These are phyloP conservation scores for Isabelozyma rhagii DNA, from an alignment of 805 yeast genomes.

Conservation along the genomic window DNA sequence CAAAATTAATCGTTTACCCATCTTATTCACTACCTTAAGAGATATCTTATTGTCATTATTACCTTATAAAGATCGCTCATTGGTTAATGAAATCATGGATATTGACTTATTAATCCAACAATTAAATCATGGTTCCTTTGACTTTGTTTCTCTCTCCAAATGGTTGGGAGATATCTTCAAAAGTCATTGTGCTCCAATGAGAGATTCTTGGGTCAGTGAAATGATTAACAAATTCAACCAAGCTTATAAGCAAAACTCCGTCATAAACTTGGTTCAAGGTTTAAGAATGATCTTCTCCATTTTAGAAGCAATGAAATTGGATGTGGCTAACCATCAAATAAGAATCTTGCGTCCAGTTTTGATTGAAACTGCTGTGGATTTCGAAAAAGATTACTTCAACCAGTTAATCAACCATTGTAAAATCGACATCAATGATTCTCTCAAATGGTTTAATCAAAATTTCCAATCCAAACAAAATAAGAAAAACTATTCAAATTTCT, in stretches of 20 bases:
- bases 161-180: slow-evolving; percentile 80
- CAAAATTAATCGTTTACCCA: slow-evolving; percentile 51
- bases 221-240: slow-evolving; percentile 61
- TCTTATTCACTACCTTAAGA: slow-evolving; percentile 71
- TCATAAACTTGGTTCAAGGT: slow-evolving; percentile 62
- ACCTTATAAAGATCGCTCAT: slow-evolving; percentile 69
- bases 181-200: slow-evolving; percentile 93
- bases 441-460: slow-evolving; percentile 56
- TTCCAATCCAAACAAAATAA: slow-evolving; percentile 20
- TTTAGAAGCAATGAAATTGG: slow-evolving; percentile 90
- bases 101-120: slow-evolving; percentile 75
- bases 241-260: slow-evolving; percentile 47
- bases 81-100: slow-evolving; percentile 72
- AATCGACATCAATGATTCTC: slow-evolving; percentile 55
- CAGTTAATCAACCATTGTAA: slow-evolving; percentile 53
- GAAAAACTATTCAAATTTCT: slow-evolving; percentile 8
- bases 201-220: slow-evolving; percentile 84
- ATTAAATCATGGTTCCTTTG: slow-evolving; percentile 64
- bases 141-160: slow-evolving; percentile 63
- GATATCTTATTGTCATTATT: slow-evolving; percentile 72
- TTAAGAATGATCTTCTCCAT: slow-evolving; percentile 75
- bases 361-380: slow-evolving; percentile 81
- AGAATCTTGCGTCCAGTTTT: slow-evolving; percentile 79
- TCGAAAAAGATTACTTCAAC: slow-evolving; percentile 80
- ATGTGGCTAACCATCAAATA: slow-evolving; percentile 93